Evolutionary conservation across 306 rosid genomes (phyloP).

Genomic region (Oemleria cerasiformis): DNA sequence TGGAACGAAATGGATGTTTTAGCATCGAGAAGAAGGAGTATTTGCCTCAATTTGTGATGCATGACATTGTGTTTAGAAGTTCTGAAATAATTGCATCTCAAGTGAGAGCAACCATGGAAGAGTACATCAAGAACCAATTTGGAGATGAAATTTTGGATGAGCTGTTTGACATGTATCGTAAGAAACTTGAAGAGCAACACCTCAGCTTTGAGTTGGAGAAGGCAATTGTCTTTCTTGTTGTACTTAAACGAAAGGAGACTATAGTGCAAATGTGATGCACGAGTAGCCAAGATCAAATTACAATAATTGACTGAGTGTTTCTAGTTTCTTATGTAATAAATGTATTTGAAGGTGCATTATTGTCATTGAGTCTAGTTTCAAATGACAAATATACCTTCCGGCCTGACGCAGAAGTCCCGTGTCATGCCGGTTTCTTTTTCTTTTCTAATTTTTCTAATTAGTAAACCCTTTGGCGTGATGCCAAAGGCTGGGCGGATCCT

Average conservation of each 20-base stretch:
- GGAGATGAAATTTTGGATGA: constrained; percentile 11
- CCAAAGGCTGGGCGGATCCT: too few relatives aligned
- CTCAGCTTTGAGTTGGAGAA: background rate
- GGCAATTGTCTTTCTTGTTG: background rate
- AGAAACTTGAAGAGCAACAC: background rate
- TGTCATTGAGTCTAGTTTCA: too few relatives aligned
- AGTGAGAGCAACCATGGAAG: background rate
- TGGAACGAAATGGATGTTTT: constrained; percentile 2
- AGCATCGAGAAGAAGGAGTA: background rate
- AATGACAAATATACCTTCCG: too few relatives aligned
- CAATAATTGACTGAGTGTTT: too few relatives aligned
- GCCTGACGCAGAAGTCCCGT: too few relatives aligned
- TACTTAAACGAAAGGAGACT: background rate
- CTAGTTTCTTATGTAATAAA: too few relatives aligned
- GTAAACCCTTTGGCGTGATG: too few relatives aligned
- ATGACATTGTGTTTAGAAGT: background rate
- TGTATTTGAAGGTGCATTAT: too few relatives aligned
- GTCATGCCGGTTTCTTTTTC: too few relatives aligned
- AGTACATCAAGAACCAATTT: constrained; percentile 7
- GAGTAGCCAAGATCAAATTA: too few relatives aligned
- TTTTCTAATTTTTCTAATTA: too few relatives aligned
- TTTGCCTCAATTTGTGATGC: background rate
- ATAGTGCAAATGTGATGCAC: background rate
- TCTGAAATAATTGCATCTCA: background rate
- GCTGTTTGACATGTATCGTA: constrained; percentile 1